Base-by-base conservation (phyloP, 2,329 filamentous ascomycete species). In the Hymenoscyphus fructigenus region DNA sequence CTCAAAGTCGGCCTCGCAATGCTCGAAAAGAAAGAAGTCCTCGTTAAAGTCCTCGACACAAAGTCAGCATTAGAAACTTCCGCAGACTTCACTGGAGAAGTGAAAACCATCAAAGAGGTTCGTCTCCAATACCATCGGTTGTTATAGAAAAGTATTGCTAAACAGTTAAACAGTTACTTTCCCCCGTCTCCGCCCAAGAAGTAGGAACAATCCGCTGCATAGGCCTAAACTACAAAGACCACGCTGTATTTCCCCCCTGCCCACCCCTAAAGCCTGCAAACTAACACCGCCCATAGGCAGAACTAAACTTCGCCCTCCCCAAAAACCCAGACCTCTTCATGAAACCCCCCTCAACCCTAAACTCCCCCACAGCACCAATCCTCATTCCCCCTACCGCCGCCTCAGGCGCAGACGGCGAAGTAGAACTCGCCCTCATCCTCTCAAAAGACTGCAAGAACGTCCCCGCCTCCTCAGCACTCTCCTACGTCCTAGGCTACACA, bases 201-300 rank as follows among this genome's bases (percentile, higher is more conserved):
- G 78, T 81, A 36, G 79, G 79, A 26, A 79, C 79, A 7, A 80
- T 83, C 26, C 75, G 82, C 53, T 84, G 82, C 68, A 79, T 84
- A 68, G 82, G 82, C 0, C 70, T 84, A 55, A 84, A 84, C 66
- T 41, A 44, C n/a, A 60, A 20, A 28, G 34, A 60, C 12, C 34
- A 41, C 5, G 58, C 36, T 17, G 80, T 81, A 71, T 67, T 76
- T 71, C n/a, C 1, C 44, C 5, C 14, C 6, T 3, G 3, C 4
- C n/a, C 4, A 47, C 3, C 20, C 6, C 44, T 5, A 47, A 23
- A 47, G 9, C n/a, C n/a, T n/a, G 23, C 5, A 20, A 23, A 23
- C 44, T 47, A 47, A 47, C n/a, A 17, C n/a, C n/a, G 9, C 2
- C 9, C 44, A 20, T 10, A 47, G 44, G 44, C 44, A 6, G 44